Base-by-base conservation (phyloP, 2,329 filamentous ascomycete species). In the Reticulascus tulasneorum region DNA sequence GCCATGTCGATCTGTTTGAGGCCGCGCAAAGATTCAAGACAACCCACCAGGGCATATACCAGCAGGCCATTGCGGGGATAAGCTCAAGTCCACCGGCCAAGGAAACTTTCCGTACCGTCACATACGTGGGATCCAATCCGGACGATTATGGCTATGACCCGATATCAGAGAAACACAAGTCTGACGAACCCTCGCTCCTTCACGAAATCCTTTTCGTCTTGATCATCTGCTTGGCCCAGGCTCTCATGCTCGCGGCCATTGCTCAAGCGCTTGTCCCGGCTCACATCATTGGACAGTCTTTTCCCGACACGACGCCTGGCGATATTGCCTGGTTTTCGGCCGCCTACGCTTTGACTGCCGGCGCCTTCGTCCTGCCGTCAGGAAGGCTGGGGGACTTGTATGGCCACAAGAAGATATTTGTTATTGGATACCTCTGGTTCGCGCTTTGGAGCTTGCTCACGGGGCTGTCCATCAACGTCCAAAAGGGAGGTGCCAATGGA, bases 381-480 rank as follows among this genome's bases (percentile, higher is more conserved):
- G 75, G 75, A 4, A 66, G 77, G 0, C 52, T 82, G 4, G 77
- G 77, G 3, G 73, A 78, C 26, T 54, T 74, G 1, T 77, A 74
- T 40, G 79, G 79, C 1, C 69, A 79, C 53, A 75, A 75, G 49
- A 62, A 54, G 6, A 53, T 79, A 23, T 69, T 82, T 23, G 47
- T 80, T 7, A 47, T 62, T 2, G 78, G 78, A 3, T 70, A 74
- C 20, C 36, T 60, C 12, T 81, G 75, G 74, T 74, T 75, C 24
- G 61, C 68, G 1, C 25, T 71, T 6, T 80, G 73, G 66, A 70
- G 69, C 2, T 50, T 76, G 11, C 42, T 73, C 2, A 64, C 63
- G 5, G 76, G 74, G 0, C 63, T 69, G 22, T 38, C 35, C 11
- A 60, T 56, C 3, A 48, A 31, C 9, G 30, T 28, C 10, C 30